Base-by-base conservation (phyloP, 148 eudicot genomes). In the Heliosperma pusillum region DNA sequence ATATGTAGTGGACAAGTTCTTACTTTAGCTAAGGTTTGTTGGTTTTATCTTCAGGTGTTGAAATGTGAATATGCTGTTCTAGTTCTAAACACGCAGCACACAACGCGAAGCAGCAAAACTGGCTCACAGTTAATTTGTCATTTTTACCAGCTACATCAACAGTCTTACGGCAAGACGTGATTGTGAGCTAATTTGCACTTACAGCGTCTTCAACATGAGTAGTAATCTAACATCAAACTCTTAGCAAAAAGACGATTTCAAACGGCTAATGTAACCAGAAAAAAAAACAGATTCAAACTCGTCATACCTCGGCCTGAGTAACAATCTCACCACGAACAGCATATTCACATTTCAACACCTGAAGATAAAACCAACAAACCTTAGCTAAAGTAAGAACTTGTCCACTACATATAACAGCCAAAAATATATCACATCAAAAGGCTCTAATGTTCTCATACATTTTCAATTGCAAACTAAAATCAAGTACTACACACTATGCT, bases 311-410 rank as follows among this genome's bases (percentile, higher is more conserved):
- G 11, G 98, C 98, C 65, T 88, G 85, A 36, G 84, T 79, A 65
- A 93, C 96, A 79, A 93, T 90, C 80, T 87, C 98, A 44, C 98
- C 98, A 63, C 98, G 98, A 78, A 90, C 98, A 83, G 93, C 98
- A 85, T 93, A 93, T 65, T 90, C 89, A 72, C 97, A 93, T 77
- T 90, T 81, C 86, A 93, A 78, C 62, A 93, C 96, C 96, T 93
- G 26, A 13, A 79, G 69, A 30, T 3, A 66, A 71, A 47, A 47
- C 9, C 40, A 33, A 3, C 5, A 3, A 33, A 5, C 36, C 52
- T 71, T 15, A 17, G 29, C 26, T 12, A 0, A 62, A 47, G 20
- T 71, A 47, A 52, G 62, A 47, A 55, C 55, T 36, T 47, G 17
- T 29, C 58, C 19, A 66, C 3, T 7, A 29, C 21, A 27, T 24